A percentile compares a stretch with the other conserved stretches of the same genome.
phyloP scores from a whole-genome alignment of 2,329 filamentous ascomycete genomes.

The Apiospora kogelbergensis region DNA sequence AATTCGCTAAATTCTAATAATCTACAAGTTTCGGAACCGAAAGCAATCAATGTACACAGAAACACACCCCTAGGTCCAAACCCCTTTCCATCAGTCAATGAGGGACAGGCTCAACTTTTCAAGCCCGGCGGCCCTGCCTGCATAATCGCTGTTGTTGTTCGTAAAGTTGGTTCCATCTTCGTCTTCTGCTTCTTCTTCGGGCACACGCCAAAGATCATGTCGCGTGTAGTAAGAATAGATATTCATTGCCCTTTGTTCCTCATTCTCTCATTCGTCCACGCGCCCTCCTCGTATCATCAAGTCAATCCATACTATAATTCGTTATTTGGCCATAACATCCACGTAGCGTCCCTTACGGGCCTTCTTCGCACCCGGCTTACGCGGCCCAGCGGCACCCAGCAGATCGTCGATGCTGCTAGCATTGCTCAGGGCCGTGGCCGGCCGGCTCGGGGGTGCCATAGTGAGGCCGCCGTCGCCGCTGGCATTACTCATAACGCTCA shows the following conservation, averaged over 20 bases:
- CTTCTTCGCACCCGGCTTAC: constrained; percentile 66
- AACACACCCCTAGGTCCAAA: neutral
- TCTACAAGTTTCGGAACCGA: constrained; percentile 2
- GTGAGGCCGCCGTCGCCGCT: constrained; percentile 14
- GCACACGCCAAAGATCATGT: constrained; percentile 1
- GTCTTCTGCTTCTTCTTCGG: neutral
- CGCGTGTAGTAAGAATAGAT: neutral
- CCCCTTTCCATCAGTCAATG: constrained; percentile 2
- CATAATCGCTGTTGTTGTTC: neutral
- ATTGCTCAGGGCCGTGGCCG: constrained; percentile 80
- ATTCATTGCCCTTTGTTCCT: neutral
- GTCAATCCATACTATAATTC: neutral
- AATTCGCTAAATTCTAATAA: constrained; percentile 7
- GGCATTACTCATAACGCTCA: constrained; percentile 16
- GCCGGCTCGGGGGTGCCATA: constrained; percentile 49
- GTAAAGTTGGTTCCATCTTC: neutral
- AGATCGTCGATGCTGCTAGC: constrained; percentile 96
- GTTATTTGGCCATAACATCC: constrained; percentile 84
- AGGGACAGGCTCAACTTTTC: neutral
- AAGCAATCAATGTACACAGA: neutral
- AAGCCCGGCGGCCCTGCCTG: neutral
- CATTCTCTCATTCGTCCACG: neutral
- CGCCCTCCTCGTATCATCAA: neutral
- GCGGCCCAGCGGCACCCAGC: constrained; percentile 69
- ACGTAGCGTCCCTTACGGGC: constrained; percentile 87